These are phyloP conservation scores for Microsporum ferrugineum DNA, from an alignment of 2,329 filamentous ascomycete genomes.

Conservation along the genomic window DNA sequence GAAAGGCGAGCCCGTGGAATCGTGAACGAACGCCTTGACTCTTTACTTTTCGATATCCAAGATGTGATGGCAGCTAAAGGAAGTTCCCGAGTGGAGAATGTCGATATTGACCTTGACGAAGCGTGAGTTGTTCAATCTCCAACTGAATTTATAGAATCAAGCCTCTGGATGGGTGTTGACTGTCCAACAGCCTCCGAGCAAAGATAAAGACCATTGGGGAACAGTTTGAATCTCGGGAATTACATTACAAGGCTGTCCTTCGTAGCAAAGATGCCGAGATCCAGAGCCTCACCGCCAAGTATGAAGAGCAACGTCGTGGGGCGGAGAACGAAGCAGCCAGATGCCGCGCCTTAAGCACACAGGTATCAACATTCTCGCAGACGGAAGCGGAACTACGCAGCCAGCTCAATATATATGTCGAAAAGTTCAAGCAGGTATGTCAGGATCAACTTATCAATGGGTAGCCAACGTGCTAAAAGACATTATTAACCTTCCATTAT, in stretches of 20 bases:
- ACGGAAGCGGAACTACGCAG: slow-evolving; percentile 88
- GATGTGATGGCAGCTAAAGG: slow-evolving; percentile 80
- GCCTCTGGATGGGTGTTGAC: slow-evolving; percentile 9
- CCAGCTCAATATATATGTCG: slow-evolving; percentile 95
- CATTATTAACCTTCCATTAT: slow-evolving; percentile 26
- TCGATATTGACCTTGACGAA: slow-evolving; percentile 82
- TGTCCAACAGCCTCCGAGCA: slow-evolving; percentile 44
- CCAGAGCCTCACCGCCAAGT: slow-evolving; percentile 77
- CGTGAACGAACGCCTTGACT: slow-evolving; percentile 74
- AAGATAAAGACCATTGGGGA: slow-evolving; percentile 90
- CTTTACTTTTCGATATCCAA: slow-evolving; percentile 71
- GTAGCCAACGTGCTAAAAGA: not conserved
- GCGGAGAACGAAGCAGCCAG: slow-evolving; percentile 71
- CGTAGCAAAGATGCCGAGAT: slow-evolving; percentile 93
- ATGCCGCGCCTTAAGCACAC: slow-evolving; percentile 73
- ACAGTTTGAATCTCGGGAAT: slow-evolving; percentile 88
- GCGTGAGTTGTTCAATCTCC: slow-evolving; percentile 46
- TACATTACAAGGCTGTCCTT: slow-evolving; percentile 85
- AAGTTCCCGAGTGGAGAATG: slow-evolving; percentile 64
- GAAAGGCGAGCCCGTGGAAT: slow-evolving; percentile 72
- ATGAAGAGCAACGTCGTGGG: slow-evolving; percentile 79
- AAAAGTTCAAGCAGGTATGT: slow-evolving; percentile 97
- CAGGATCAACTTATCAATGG: not conserved
- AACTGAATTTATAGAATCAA: not conserved
- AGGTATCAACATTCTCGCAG: slow-evolving; percentile 91